Conservation (phyloP, 441 rosid genomes). For the Iberis amara region DNA sequence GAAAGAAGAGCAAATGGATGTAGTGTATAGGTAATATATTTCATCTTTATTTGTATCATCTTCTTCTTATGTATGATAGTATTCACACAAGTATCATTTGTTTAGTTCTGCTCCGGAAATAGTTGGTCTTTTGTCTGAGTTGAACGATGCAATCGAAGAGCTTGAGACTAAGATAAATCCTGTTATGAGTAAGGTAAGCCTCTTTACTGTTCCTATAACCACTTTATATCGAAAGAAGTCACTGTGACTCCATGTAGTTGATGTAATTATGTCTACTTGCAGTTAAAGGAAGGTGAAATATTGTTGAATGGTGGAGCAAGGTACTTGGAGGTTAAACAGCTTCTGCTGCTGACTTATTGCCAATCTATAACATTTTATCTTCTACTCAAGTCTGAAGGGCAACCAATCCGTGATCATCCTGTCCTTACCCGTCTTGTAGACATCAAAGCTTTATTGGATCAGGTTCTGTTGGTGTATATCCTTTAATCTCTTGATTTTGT, state of each 20-base stretch:
- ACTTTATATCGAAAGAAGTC: no score
- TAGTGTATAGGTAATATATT: slow-evolving; percentile 52
- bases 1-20: slow-evolving; percentile 80
- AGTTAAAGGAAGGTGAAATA: slow-evolving; percentile 49
- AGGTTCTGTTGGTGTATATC: slow-evolving; percentile 41
- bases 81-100: slow-evolving; percentile 4
- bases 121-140: slow-evolving; percentile 72
- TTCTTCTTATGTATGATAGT: background rate
- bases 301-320: slow-evolving; percentile 42
- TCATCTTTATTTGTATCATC: slow-evolving; percentile 5
- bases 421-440: slow-evolving; percentile 74
- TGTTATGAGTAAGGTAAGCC: slow-evolving; percentile 54
- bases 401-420: slow-evolving; percentile 77
- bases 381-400: slow-evolving; percentile 89
- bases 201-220: background rate
- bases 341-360: slow-evolving; percentile 65
- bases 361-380: slow-evolving; percentile 86
- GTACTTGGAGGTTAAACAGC: slow-evolving; percentile 71
- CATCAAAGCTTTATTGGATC: slow-evolving; percentile 60
- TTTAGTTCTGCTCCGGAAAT: slow-evolving; percentile 84
- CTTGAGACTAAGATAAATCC: slow-evolving; percentile 70
- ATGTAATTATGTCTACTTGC: slow-evolving; percentile 27
- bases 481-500: slow-evolving; percentile 1
- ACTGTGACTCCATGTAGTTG: no score
- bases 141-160: slow-evolving; percentile 57